phyloP scores from a whole-genome alignment of 305 asterid species.

The Fraxinus latifolia region DNA sequence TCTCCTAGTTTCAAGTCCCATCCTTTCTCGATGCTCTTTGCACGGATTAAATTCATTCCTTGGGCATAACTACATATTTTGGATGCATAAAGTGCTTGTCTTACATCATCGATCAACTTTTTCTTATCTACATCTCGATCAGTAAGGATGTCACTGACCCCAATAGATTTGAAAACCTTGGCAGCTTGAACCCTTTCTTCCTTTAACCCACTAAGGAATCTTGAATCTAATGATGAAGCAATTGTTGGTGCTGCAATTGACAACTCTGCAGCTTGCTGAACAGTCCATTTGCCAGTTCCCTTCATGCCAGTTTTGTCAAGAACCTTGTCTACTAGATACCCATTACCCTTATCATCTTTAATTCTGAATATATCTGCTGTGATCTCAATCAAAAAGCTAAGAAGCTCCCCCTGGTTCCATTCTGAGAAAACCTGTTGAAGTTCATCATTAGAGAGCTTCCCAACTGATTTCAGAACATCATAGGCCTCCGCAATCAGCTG shows the following conservation, averaged over 20 bases:
- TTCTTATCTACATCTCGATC: slow-evolving; percentile 50
- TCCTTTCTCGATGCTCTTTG: slow-evolving; percentile 61
- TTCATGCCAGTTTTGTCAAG: slow-evolving; percentile 76
- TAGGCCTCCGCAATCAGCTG: slow-evolving; percentile 75
- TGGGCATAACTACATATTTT: slow-evolving; percentile 75
- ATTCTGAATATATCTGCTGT: slow-evolving; percentile 66
- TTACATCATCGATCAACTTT: slow-evolving; percentile 56
- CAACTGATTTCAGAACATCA: slow-evolving; percentile 57
- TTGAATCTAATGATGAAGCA: slow-evolving; percentile 66
- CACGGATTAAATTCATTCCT: slow-evolving; percentile 68
- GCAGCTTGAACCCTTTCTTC: slow-evolving; percentile 66
- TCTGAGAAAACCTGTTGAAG: slow-evolving; percentile 55
- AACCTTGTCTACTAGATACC: slow-evolving; percentile 63
- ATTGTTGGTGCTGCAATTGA: slow-evolving; percentile 71
- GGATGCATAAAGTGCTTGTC: slow-evolving; percentile 67
- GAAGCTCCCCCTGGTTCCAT: slow-evolving; percentile 71
- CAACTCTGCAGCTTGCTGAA: slow-evolving; percentile 77
- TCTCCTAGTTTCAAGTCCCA: slow-evolving; percentile 70
- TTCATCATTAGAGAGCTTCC: slow-evolving; percentile 61
- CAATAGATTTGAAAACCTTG: slow-evolving; percentile 50
- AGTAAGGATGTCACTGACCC: slow-evolving; percentile 33
- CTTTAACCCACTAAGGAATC: slow-evolving; percentile 71
- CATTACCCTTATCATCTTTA: slow-evolving; percentile 60
- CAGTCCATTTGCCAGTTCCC: slow-evolving; percentile 82
- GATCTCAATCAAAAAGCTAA: slow-evolving; percentile 63